phyloP scores from a whole-genome alignment of 352 stramenopile species.

The Phytopythium chamaehyphon region DNA sequence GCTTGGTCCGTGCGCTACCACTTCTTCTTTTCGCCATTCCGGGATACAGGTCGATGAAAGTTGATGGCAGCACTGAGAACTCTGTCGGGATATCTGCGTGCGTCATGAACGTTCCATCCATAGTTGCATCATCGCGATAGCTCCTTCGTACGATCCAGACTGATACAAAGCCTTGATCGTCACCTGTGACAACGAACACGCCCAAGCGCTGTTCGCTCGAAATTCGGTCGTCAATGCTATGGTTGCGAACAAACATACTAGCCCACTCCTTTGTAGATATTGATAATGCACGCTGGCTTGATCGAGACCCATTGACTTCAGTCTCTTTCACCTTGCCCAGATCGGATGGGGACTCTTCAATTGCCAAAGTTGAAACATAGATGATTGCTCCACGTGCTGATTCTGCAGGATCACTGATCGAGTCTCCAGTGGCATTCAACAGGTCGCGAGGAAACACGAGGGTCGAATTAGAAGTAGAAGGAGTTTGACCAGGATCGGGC shows the following conservation, averaged over 20 bases:
- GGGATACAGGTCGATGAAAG: background rate
- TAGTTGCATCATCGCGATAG: background rate
- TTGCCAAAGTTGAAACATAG: constrained; percentile 1
- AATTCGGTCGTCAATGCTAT: constrained; percentile 26
- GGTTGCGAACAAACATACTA: constrained; percentile 11
- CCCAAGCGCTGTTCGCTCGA: constrained; percentile 16
- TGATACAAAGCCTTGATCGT: constrained; percentile 40
- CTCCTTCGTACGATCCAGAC: constrained; percentile 27
- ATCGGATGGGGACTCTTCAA: background rate
- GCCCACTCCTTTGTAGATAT: constrained; percentile 13
- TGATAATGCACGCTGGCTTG: constrained; percentile 1
- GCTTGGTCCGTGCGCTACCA: background rate
- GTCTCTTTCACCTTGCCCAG: background rate
- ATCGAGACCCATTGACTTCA: background rate
- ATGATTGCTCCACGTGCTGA: background rate
- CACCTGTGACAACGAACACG: constrained; percentile 34
- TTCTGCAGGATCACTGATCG: background rate
- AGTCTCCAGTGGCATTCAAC: background rate
- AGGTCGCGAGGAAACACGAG: constrained; percentile 1
- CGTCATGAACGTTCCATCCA: constrained; percentile 6
- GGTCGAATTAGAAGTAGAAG: background rate
- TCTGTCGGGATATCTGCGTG: background rate
- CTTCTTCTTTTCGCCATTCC: background rate
- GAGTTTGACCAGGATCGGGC: constrained; percentile 9
- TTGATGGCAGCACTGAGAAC: background rate